A percentile compares a stretch with the other conserved stretches of the same genome.
Evolutionary conservation across 441 rosid genomes (phyloP).

Genomic region (Cnidoscolus chayamansa): DNA sequence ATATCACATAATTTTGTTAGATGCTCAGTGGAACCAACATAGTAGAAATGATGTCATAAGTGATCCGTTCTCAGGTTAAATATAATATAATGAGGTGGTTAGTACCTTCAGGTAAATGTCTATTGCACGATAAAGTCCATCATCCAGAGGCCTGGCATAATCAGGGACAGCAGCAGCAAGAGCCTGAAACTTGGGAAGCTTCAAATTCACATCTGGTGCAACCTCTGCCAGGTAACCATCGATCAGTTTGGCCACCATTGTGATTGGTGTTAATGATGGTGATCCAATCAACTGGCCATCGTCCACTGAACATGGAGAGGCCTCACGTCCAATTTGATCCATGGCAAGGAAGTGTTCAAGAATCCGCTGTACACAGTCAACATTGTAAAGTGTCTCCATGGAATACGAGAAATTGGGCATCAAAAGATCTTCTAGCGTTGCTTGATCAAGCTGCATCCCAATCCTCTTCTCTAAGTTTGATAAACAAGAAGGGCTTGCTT

Average conservation of each 20-base stretch:
- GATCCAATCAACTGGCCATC: constrained; percentile 81
- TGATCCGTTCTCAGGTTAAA: not conserved
- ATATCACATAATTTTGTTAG: not conserved
- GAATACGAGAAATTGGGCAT: constrained; percentile 87
- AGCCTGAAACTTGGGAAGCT: constrained; percentile 88
- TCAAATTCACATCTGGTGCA: constrained; percentile 87
- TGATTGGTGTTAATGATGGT: constrained; percentile 76
- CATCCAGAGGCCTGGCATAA: constrained; percentile 80
- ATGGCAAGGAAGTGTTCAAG: constrained; percentile 77
- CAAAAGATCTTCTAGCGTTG: constrained; percentile 86
- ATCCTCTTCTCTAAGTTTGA: constrained; percentile 75
- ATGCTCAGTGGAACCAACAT: constrained; percentile 18
- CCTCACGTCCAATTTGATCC: constrained; percentile 74
- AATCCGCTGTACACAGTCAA: constrained; percentile 84
- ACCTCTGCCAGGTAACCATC: constrained; percentile 98
- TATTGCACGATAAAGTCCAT: constrained; percentile 92
- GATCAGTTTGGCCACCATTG: constrained; percentile 82
- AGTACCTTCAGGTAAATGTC: constrained; percentile 92
- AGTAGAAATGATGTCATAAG: constrained; percentile 11
- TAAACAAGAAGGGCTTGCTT: constrained; percentile 55
- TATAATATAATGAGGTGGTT: not conserved
- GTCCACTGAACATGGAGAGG: constrained; percentile 75
- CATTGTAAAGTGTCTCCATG: constrained; percentile 88
- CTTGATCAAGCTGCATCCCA: constrained; percentile 97
- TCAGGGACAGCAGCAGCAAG: constrained; percentile 92